These are phyloP conservation scores for Aristolochia contorta DNA, from an alignment of 164 flowering plant genomes.

Conservation along the genomic window DNA sequence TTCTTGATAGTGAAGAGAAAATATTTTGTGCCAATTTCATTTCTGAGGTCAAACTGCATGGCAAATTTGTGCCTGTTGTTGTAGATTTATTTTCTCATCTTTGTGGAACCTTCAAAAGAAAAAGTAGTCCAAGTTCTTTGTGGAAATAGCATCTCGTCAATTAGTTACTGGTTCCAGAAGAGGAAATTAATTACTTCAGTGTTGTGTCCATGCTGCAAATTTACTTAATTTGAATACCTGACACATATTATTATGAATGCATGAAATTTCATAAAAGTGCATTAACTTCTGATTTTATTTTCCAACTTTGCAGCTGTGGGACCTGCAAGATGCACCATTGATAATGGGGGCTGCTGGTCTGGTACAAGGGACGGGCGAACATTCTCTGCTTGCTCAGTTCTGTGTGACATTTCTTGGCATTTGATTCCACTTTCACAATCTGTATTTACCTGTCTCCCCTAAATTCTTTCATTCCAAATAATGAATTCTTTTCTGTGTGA, in stretches of 20 bases:
- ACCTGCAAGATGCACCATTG: slow-evolving; percentile 62
- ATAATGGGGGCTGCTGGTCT: slow-evolving; percentile 96
- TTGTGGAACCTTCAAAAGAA: no score
- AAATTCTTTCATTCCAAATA: neutral
- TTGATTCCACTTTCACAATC: neutral
- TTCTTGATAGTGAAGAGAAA: neutral
- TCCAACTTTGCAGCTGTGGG: slow-evolving; percentile 53
- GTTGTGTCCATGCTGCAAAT: no score
- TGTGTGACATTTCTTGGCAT: slow-evolving; percentile 25
- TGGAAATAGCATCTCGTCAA: no score
- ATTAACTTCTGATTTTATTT: neutral
- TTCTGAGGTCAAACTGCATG: no score
- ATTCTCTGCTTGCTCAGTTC: slow-evolving; percentile 86
- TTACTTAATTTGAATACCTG: no score
- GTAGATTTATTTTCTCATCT: no score
- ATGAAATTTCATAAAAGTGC: neutral
- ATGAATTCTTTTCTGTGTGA: neutral
- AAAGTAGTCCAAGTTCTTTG: no score
- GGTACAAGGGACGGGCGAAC: slow-evolving; percentile 39
- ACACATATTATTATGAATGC: no score
- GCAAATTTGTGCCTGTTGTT: no score
- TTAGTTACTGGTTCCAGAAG: no score
- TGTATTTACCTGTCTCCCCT: neutral
- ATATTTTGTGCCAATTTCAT: no score
- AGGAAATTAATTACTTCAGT: no score